Conservation (phyloP, 805 yeast genomes). For the Hanseniaspora taiwanica region DNA sequence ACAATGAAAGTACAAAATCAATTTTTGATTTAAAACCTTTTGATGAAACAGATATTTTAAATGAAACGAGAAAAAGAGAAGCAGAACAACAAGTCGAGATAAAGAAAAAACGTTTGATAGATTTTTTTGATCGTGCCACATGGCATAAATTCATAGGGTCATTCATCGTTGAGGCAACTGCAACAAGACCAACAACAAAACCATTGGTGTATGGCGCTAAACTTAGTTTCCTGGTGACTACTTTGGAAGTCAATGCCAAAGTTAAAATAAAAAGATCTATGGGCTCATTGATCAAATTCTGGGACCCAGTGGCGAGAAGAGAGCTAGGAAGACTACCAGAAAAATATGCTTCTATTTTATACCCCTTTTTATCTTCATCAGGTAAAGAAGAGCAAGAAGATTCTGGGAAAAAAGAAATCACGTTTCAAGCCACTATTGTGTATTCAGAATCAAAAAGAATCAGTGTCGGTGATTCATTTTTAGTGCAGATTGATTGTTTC, state of each 20-base stretch:
- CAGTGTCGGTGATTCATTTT: slow-evolving; percentile 65
- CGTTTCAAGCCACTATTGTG: slow-evolving; percentile 44
- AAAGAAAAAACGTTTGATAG: background rate
- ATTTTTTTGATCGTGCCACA: background rate
- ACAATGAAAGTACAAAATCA: background rate
- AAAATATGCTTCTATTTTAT: slow-evolving; percentile 48
- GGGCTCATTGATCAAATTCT: slow-evolving; percentile 21
- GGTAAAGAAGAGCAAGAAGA: background rate
- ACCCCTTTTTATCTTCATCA: slow-evolving; percentile 33
- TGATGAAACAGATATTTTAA: background rate
- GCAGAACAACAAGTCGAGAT: background rate
- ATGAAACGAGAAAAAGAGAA: background rate
- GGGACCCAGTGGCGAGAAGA: slow-evolving; percentile 22
- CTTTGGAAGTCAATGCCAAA: background rate
- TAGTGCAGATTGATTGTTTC: slow-evolving; percentile 54
- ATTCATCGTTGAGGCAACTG: slow-evolving; percentile 50
- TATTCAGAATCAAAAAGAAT: slow-evolving; percentile 41
- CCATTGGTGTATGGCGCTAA: slow-evolving; percentile 19
- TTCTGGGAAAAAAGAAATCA: slow-evolving; percentile 38
- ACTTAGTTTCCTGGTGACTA: slow-evolving; percentile 1
- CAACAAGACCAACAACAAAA: slow-evolving; percentile 48
- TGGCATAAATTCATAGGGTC: slow-evolving; percentile 46
- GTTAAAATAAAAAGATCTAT: slow-evolving; percentile 6
- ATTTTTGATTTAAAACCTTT: background rate
- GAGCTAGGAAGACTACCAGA: slow-evolving; percentile 73